Base-by-base conservation (phyloP, 1,139 yeast genomes). In the Magnusiomyces tetraspermus region DNA sequence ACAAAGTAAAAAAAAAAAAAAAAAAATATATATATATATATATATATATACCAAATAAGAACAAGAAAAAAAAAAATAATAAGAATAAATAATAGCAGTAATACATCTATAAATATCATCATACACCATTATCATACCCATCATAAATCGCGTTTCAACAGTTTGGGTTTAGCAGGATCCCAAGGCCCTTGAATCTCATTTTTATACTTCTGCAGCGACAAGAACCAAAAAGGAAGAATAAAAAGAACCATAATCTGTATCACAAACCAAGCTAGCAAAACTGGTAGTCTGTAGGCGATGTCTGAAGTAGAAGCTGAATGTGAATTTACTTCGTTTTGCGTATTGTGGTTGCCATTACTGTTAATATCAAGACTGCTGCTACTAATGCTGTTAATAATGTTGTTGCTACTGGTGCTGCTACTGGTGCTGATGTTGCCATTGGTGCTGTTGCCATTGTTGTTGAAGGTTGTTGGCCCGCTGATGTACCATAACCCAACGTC, bases 181-280 rank as follows among this genome's bases (percentile, higher is more conserved):
- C 96, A 88, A 0, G 96, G 96, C 0, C 96, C 96, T 67, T 85
- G 90, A 53, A 88, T 72, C 65, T 87, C 96, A 65, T 87, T 86
- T 67, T 88, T 88, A 64, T 87, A 87, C 67, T 80, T 78, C 63
- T 88, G 96, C 42, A 88, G 69, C 44, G 76, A 76, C 52, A 86
- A 68, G 60, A 86, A 82, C 70, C 87, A 83, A 45, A 76, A 75
- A 1, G 96, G 96, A 46, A 86, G 76, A 2, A 79, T 70, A n/a
- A 83, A 67, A 8, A 75, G 66, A 2, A 84, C 76, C 51, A 73
- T 65, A 1, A 73, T 57, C 52, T 80, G 82, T 3, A 76, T 62
- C 1, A 67, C 53, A 2, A 77, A 50, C 85, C 89, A 83, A 26
- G 77, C 63, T 1, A 71, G 56, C 40, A 79, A 62, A 6, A 75